Evolutionary conservation across 2,329 filamentous ascomycete genomes (phyloP).

Genomic region (Fusarium compactum): DNA sequence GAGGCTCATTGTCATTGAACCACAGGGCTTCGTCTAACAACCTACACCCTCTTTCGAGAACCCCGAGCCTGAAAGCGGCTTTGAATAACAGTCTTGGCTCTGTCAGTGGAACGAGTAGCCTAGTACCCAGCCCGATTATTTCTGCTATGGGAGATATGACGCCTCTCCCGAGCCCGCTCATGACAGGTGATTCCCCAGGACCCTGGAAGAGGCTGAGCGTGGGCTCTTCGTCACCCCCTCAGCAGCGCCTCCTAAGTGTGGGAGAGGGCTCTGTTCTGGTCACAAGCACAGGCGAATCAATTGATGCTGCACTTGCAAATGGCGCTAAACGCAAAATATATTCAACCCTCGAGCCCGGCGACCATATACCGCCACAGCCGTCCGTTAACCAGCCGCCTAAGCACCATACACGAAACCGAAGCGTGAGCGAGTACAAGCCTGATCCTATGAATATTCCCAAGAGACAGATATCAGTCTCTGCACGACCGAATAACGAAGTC

Average conservation of each 20-base stretch:
- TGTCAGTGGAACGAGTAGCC: conserved; percentile 71
- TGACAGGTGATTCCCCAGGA: conserved; percentile 73
- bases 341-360: conserved; percentile 51
- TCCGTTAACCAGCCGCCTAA: conserved; percentile 26
- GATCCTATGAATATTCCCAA: conserved; percentile 76
- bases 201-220: conserved; percentile 70
- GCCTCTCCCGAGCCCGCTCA: conserved; percentile 80
- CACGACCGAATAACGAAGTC: conserved; percentile 59
- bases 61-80: conserved; percentile 71
- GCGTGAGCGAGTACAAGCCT: conserved; percentile 88
- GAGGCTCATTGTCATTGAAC: conserved; percentile 45
- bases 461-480: conserved; percentile 79
- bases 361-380: conserved; percentile 53
- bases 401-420: conserved; percentile 78
- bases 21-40: conserved; percentile 49
- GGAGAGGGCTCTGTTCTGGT: conserved; percentile 59
- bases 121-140: conserved; percentile 78
- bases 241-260: conserved; percentile 44
- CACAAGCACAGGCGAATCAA: conserved; percentile 64
- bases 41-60: conserved; percentile 67
- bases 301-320: conserved; percentile 62
- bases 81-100: conserved; percentile 63
- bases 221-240: conserved; percentile 59
- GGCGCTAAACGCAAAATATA: conserved; percentile 70
- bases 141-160: conserved; percentile 83